phyloP scores from a whole-genome alignment of 163 green algal species.

The Volvox carteri region DNA sequence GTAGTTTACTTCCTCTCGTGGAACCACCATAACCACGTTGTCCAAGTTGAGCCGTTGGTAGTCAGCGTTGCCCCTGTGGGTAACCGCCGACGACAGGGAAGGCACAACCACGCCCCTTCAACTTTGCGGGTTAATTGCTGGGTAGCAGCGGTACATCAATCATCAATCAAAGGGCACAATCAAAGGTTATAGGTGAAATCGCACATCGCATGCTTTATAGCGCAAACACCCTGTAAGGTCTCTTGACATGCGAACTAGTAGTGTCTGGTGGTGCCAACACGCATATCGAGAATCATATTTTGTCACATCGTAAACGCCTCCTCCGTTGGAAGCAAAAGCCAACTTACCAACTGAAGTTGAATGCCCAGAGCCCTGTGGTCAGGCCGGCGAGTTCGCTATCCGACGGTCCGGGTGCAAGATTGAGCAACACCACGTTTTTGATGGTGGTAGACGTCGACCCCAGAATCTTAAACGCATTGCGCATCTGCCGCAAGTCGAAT shows the following conservation, averaged over 20 bases:
- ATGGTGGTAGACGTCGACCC: not conserved
- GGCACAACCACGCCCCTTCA: no score
- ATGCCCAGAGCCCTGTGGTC: constrained; percentile 27
- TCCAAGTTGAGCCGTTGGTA: constrained; percentile 11
- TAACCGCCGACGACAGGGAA: not conserved
- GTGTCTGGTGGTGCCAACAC: no score
- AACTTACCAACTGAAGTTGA: constrained; percentile 50
- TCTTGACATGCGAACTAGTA: no score
- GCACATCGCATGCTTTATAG: no score
- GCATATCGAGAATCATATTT: no score
- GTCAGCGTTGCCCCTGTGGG: constrained; percentile 5
- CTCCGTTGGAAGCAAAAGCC: no score
- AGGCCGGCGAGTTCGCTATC: not conserved
- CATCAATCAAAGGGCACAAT: no score
- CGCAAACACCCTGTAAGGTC: no score
- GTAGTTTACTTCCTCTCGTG: constrained; percentile 13
- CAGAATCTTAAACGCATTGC: not conserved
- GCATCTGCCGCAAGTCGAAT: not conserved
- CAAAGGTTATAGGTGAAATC: no score
- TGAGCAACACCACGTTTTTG: constrained; percentile 39
- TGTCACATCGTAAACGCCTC: no score
- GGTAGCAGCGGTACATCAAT: no score
- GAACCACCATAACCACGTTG: not conserved
- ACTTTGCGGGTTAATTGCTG: no score
- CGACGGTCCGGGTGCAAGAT: not conserved